Evolutionary conservation across 768 basidiomycete species (phyloP), one percentile per base, ranked within the genome.

Genomic region (Termitomyces sp.): DNA sequence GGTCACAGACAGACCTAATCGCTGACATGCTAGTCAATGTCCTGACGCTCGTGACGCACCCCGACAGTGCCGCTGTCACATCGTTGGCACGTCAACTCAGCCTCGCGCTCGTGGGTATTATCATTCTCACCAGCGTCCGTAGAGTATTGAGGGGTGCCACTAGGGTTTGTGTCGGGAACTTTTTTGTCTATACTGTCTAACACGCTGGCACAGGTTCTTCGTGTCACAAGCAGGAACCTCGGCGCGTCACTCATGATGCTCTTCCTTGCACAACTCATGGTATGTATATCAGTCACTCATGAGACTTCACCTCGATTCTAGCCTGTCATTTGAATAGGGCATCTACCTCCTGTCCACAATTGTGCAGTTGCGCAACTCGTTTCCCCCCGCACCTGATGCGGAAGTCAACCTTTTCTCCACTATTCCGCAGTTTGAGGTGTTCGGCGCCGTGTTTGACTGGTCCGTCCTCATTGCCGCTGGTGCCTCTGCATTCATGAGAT

Each of bases 311-410:
- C 1, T 37, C 8, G 8, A 26, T 35, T 28, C 4, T 26, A n/a
- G 19, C 7, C 17, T 19, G 23, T 17, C 17, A 4, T 37, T 11
- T 40, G 51, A 37, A 45, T 61, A 93, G 91, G 88, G 86, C 11
- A 87, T 89, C 43, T 94, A 94, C 66, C 80, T 93, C 37, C 80
- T 94, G 30, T 86, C 89, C 3, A 93, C 90, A 0, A 72, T 93
- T 48, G 84, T 93, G 12, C 91, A 94, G 67, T 76, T 94, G 46
- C 86, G 91, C 41, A 84, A 85, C 28, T 85, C 86, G 11, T 91
- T 94, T 68, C 91, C 91, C 2, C 84, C 84, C 0, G 81, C 84
- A 1, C 68, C 78, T 1, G 44, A 62, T 23, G 43, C 46, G 49
- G 47, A 58, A 5, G 53, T 17, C 17, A 88, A 87, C 62, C 72